Evolutionary conservation across 768 basidiomycete species (phyloP).

Genomic region (Tulasnella sp.): DNA sequence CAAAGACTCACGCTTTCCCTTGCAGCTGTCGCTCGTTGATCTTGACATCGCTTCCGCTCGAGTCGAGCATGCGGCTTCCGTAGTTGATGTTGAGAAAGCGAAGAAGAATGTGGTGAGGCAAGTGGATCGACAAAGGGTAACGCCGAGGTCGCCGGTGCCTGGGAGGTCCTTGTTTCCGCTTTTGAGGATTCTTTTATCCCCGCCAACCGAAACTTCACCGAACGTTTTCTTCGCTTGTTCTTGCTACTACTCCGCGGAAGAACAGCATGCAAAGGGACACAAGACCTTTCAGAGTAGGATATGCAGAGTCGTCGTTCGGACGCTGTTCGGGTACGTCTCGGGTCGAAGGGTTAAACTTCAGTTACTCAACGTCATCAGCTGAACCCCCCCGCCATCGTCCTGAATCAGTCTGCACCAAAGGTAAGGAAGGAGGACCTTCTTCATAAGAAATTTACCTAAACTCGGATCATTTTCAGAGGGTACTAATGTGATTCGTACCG

Average conservation of each 20-base stretch:
- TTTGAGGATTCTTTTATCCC: not conserved
- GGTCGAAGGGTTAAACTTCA: not conserved
- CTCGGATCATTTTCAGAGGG: not conserved
- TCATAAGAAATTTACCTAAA: not conserved
- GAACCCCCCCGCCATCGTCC: not conserved
- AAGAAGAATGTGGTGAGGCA: not conserved
- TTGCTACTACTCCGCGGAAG: not conserved
- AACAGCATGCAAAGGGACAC: not conserved
- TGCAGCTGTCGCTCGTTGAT: not conserved
- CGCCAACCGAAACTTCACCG: not conserved
- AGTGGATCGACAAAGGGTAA: too few species aligned
- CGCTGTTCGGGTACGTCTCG: not conserved
- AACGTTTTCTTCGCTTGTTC: not conserved
- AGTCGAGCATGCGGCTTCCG: not conserved
- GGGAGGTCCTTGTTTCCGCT: not conserved
- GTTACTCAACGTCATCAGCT: not conserved
- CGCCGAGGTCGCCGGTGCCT: too few species aligned
- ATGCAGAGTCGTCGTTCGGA: not conserved
- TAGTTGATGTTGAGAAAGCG: not conserved
- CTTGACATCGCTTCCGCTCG: not conserved
- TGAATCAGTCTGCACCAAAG: not conserved
- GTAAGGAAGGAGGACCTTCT: not conserved
- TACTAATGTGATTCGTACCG: not conserved
- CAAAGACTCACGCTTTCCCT: not conserved
- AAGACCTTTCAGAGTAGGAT: not conserved